Base-by-base conservation (phyloP, 1,284 basidiomycete genomes). In the Polyporus tsugae region DNA sequence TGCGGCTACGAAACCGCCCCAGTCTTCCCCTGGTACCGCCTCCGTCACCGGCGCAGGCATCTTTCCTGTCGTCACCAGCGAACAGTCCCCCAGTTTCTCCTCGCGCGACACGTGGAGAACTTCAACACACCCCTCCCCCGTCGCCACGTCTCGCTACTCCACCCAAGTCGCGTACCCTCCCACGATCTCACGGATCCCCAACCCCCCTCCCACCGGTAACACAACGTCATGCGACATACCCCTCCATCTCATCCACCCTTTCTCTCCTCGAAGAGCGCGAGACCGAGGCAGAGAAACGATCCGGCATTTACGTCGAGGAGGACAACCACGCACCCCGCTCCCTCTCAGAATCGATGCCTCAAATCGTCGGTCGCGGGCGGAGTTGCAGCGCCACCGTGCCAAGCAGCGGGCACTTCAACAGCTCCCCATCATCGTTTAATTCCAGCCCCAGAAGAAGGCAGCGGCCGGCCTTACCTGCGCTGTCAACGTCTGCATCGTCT, bases 241-340 rank as follows among this genome's bases (percentile, higher is more conserved):
- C 78, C 1, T 79, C 78, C 5, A 78, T 79, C 59, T 76, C 77
- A 11, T 79, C 78, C 4, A 78, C 78, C 2, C 74, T 79, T 33
- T 77, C 76, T 9, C 68, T 75, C 42, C 73, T 79, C 15, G 77
- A 75, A 38, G 77, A 78, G 44, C 75, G 76, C 22, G 73, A 76
- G 11, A 72, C 71, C 1, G 75, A 76, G 9, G 57, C 60, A 0
- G 76, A 74, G 61, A 79, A 78, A 71, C 70, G 76, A 41, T 67
- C 74, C 25, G 77, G 74, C 6, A 76, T 79, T 17, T 73, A 75
- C 42, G 73, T 78, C 19, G 67, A 73, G 13, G 75, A 75, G 29
- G 29, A 29, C 13, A 68, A 69, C 35, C 15, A n/a, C 9, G 58
- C 49, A 17, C 52, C 64, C 15, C 13, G 22, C 19, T 33, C 44